phyloP scores from a whole-genome alignment of 305 asterid species.

The Fraxinus baroniana region DNA sequence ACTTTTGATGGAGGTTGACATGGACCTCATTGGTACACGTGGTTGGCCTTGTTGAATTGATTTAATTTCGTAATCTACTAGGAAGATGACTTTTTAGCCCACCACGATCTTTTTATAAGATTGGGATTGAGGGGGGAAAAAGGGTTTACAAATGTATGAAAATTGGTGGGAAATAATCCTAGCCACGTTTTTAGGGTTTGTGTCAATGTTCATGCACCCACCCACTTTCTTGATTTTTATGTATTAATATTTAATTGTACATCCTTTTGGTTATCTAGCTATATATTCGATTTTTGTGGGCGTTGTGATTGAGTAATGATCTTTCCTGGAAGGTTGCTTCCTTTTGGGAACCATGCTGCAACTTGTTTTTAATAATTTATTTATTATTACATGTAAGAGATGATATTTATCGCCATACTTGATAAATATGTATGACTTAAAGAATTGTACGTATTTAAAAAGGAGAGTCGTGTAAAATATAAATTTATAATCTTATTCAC shows the following conservation, averaged over 20 bases:
- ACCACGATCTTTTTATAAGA: conserved; percentile 33
- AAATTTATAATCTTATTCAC: background rate
- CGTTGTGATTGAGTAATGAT: conserved; percentile 20
- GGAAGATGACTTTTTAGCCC: conserved; percentile 35
- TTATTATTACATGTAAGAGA: background rate
- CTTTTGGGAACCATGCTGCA: conserved; percentile 32
- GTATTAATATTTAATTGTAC: background rate
- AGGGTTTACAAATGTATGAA: conserved; percentile 15
- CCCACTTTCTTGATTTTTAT: conserved; percentile 5
- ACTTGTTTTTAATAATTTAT: background rate
- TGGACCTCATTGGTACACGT: background rate
- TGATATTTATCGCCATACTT: background rate
- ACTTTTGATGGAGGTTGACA: conserved; percentile 8
- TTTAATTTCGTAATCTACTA: conserved; percentile 7
- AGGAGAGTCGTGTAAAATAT: too few species aligned
- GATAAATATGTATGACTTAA: background rate
- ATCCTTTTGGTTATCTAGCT: background rate
- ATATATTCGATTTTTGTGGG: background rate
- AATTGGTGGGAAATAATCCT: conserved; percentile 16
- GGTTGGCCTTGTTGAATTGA: background rate
- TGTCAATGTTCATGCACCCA: conserved; percentile 12
- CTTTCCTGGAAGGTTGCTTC: conserved; percentile 45
- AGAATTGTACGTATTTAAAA: background rate
- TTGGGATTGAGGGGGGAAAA: conserved; percentile 23
- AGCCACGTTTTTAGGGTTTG: conserved; percentile 28